Base-by-base conservation (phyloP, 768 basidiomycete species). In the Kwoniella sp. region DNA sequence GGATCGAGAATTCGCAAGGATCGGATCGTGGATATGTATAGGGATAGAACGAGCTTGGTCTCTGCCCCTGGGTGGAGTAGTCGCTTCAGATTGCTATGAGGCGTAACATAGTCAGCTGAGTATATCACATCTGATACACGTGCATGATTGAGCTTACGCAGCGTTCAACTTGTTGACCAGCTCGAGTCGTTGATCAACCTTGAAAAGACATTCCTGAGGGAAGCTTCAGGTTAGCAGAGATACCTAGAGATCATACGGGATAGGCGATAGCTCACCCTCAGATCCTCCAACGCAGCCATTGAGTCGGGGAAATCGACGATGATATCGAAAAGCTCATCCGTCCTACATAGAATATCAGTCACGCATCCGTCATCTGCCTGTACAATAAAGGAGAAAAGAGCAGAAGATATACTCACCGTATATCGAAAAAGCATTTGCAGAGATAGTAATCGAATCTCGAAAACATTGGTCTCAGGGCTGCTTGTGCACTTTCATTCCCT, bases 31-130 rank as follows among this genome's bases (percentile, higher is more conserved):
- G 88, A 86, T 10, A 98, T 90, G 79, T 99, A 99, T 83, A 90
- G 89, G 0, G 86, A 82, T 13, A 98, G 82, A 61, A 99, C 92
- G 64, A 90, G 86, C 73, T 89, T 90, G 0, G 96, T 99, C 68
- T 93, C 93, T 4, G 93, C 92, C 2, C 95, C 96, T 1, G 95
- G 96, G 74, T 98, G 94, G 6, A 99, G 86, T 0, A 99, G 84
- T 4, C 96, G 89, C 74, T 88, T 88, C 60, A 85, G 85, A 71
- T 91, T 92, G 10, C 92, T 96, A 36, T 17, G 75, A 29, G 13
- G 48, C 26, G 29, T 37, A 55, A 76, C 53, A 60, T 55, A 13
- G 44, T 44, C 40, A 44, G 40, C 40, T 19, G 33, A 33, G 12
- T n/a, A n/a, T n/a, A n/a, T 27, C 19, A 54, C 48, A 49, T 58